Base-by-base conservation (phyloP, 305 asterid genomes). In the Andrographis paniculata region DNA sequence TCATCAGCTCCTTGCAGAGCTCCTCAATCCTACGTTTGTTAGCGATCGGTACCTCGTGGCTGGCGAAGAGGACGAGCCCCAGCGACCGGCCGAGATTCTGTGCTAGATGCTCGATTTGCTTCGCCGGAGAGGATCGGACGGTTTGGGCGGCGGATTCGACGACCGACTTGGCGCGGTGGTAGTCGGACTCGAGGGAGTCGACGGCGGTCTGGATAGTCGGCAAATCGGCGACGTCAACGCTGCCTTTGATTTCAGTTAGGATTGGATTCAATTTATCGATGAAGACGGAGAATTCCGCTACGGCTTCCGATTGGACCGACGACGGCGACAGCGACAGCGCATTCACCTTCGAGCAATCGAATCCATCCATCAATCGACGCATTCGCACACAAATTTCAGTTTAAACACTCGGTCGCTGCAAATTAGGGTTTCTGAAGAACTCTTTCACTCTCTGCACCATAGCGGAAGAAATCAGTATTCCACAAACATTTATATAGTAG, bases 61-160 rank as follows among this genome's bases (percentile, higher is more conserved):
- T 55, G 1, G 95, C 83, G 52, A 88, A 81, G 12, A 84, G 74
- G 30, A 85, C 84, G 42, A 88, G 89, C 46, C 94, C 97, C 53
- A 88, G 56, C 24, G 89, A 82, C 47, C 94, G 65, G 5, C 85
- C 94, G 6, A 88, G 82, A 58, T 74, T 84, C 22, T 84, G 87
- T 0, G 73, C 60, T 35, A 75, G 50, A 28, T 49, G 48, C 52
- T 86, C 93, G 3, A 84, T 66, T 19, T 71, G 66, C 59, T 82
- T 82, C 20, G 59, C 62, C 0, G 91, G 95, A 6, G 83, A 72
- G 27, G 75, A 73, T 1, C 57, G 68, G 28, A 45, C 14, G 3
- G 60, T 52, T 8, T 58, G 48, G 31, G 59, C 48, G n/a, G n/a
- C n/a, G n/a, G n/a, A n/a, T n/a, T 63, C 64, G 41, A 76, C 15